A percentile compares a stretch with the other conserved stretches of the same genome.
Evolutionary conservation across 2,329 filamentous ascomycete genomes (phyloP).

Genomic region (Botrytis byssoidea): DNA sequence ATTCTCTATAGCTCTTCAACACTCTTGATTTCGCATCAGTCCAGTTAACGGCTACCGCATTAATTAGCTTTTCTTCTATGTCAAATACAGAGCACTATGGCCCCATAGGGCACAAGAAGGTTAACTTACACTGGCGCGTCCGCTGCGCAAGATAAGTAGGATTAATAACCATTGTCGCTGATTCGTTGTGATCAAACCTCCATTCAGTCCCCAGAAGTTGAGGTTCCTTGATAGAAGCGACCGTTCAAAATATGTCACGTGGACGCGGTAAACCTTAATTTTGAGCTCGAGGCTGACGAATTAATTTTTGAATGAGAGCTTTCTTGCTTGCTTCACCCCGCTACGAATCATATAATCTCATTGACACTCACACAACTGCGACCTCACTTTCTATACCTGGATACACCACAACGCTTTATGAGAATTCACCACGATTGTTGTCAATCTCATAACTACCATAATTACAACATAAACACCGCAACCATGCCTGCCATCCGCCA

Average conservation of each 20-base stretch:
- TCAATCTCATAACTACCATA: background rate
- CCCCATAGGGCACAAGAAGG: background rate
- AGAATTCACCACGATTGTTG: background rate
- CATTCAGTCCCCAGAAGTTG: conserved; percentile 6
- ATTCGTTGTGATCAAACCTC: conserved; percentile 16
- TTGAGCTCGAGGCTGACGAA: conserved; percentile 23
- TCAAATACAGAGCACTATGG: conserved; percentile 4
- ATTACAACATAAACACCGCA: background rate
- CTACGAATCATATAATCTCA: background rate
- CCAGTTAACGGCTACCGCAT: conserved; percentile 75
- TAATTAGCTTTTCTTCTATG: conserved; percentile 52
- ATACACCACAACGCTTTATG: background rate
- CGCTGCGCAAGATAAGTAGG: conserved; percentile 86
- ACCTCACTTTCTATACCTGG: background rate
- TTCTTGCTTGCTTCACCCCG: conserved; percentile 13
- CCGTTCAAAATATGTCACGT: conserved; percentile 13
- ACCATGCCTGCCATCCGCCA: conserved; percentile 76
- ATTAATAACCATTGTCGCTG: conserved; percentile 74
- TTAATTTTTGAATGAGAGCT: conserved; percentile 10
- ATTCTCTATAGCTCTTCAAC: conserved; percentile 86
- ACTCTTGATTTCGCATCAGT: conserved; percentile 84
- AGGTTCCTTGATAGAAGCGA: conserved; percentile 18
- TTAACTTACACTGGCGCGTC: conserved; percentile 70
- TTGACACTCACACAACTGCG: background rate
- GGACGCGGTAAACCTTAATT: conserved; percentile 6